These are phyloP conservation scores for Geotrichum klebahnii DNA, from an alignment of 1,139 yeast species.

Conservation along the genomic window DNA sequence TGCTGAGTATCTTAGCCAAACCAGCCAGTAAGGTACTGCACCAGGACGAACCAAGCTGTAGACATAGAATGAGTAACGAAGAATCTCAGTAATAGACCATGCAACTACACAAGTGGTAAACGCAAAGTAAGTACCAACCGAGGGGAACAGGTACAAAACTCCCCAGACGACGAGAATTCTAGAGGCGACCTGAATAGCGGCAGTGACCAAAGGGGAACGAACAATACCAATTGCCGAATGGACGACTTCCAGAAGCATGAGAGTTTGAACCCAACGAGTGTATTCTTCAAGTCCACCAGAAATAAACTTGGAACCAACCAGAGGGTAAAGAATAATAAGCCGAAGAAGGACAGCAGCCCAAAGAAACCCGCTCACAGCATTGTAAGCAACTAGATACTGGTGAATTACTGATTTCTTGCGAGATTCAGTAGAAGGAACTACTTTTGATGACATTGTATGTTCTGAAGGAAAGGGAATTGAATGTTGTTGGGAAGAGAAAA, in stretches of 20 bases:
- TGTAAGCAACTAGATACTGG: constrained; percentile 48
- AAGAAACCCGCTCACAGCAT: constrained; percentile 58
- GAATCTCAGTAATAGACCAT: constrained; percentile 88
- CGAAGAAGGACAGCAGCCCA: constrained; percentile 60
- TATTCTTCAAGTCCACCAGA: constrained; percentile 57
- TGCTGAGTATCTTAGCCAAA: constrained; percentile 75
- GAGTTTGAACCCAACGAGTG: constrained; percentile 70
- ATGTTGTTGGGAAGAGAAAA: not conserved
- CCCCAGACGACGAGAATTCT: constrained; percentile 82
- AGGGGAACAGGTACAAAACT: constrained; percentile 67
- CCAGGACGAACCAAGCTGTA: constrained; percentile 50
- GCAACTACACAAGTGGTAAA: constrained; percentile 69
- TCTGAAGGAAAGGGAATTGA: not conserved
- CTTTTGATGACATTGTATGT: not conserved
- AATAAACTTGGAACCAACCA: constrained; percentile 47
- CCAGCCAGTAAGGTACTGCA: constrained; percentile 59
- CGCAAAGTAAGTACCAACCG: constrained; percentile 53
- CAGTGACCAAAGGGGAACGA: constrained; percentile 77
- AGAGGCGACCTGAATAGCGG: constrained; percentile 81
- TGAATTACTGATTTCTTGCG: not conserved
- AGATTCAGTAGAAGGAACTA: not conserved
- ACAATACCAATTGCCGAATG: constrained; percentile 75
- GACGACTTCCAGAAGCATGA: constrained; percentile 75
- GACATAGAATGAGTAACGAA: constrained; percentile 82
- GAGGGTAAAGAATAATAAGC: constrained; percentile 36